These are phyloP conservation scores for Boletus chippewaensis DNA, from an alignment of 1,284 basidiomycete species.

Conservation along the genomic window DNA sequence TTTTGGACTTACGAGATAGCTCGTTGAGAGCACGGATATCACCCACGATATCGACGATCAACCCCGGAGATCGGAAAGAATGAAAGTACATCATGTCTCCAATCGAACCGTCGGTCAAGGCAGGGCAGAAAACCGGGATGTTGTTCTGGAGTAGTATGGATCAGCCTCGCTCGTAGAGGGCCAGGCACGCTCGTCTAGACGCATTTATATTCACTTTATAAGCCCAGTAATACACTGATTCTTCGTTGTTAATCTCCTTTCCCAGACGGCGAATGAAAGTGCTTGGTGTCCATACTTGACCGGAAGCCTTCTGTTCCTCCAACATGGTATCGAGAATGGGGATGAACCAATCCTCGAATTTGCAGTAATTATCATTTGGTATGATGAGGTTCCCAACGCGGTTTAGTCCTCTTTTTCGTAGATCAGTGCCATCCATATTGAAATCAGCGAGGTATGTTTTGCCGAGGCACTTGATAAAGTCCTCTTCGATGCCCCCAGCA, in stretches of 20 bases:
- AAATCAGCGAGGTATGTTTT: conserved; percentile 95
- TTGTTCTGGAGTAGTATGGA: conserved; percentile 63
- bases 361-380: conserved; percentile 99
- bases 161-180: conserved; percentile 23
- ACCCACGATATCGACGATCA: conserved; percentile 89
- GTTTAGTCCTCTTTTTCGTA: conserved; percentile 89
- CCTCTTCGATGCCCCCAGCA: conserved; percentile 97
- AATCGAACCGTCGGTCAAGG: conserved; percentile 94
- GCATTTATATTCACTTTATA: conserved; percentile 72
- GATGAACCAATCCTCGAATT: conserved; percentile 98
- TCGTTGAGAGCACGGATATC: conserved; percentile 95
- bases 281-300: conserved; percentile 91
- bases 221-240: conserved; percentile 98
- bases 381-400: conserved; percentile 97
- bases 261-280: conserved; percentile 87
- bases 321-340: conserved; percentile 93
- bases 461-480: conserved; percentile 98
- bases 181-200: conserved; percentile 14
- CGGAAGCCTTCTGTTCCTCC: conserved; percentile 71
- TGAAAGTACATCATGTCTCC: conserved; percentile 99
- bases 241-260: conserved; percentile 94
- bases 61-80: conserved; percentile 85
- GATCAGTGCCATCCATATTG: conserved; percentile 82
- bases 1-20: conserved; percentile 78
- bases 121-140: conserved; percentile 98